Base-by-base conservation (phyloP, 2,329 filamentous ascomycete genomes). In the Venturia effusa region DNA sequence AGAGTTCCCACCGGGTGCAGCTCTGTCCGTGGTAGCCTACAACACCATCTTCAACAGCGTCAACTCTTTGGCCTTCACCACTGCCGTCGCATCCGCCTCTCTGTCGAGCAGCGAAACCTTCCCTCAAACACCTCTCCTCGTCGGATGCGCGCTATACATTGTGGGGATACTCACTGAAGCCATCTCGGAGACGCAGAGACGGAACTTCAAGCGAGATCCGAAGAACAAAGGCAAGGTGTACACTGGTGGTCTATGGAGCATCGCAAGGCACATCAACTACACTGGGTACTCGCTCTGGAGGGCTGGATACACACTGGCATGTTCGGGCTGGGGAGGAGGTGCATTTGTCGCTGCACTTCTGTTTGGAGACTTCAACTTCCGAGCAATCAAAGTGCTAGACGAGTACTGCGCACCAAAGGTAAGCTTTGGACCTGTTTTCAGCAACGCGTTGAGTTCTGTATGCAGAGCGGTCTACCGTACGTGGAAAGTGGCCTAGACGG, bases 11-110 rank as follows among this genome's bases (percentile, higher is more conserved):
- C 73, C 78, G 0, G 27, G 57, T 0, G 71, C 73, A 2, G 82
- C 83, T 0, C 51, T 78, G 0, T 64, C 71, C 2, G 76, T 87
- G 17, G 73, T 74, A 17, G 61, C 71, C 1, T 84, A 82, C 76
- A 87, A 88, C 71, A 77, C 78, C 0, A 41, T 81, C 11, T 70
- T 80, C 69, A 87, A 87, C 74, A 76, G 76, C n/a, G 17, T 80
- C 37, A 85, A 82, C 71, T 78, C 79, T 0, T 76, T 87, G 17
- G 74, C 85, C 19, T 81, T 84, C 67, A 72, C 83, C 39, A 77
- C 78, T 48, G 70, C 76, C 2, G 73, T 77, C 19, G 83, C 81
- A 0, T 83, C 80, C 32, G 76, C 77, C 1, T 76, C 74, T 22
- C 67, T 67, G 41, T 71, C 73, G 57, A 71, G 71, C 54, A 72